These are phyloP conservation scores for Taiozyma onychis DNA, from an alignment of 1,139 yeast genomes.

Conservation along the genomic window DNA sequence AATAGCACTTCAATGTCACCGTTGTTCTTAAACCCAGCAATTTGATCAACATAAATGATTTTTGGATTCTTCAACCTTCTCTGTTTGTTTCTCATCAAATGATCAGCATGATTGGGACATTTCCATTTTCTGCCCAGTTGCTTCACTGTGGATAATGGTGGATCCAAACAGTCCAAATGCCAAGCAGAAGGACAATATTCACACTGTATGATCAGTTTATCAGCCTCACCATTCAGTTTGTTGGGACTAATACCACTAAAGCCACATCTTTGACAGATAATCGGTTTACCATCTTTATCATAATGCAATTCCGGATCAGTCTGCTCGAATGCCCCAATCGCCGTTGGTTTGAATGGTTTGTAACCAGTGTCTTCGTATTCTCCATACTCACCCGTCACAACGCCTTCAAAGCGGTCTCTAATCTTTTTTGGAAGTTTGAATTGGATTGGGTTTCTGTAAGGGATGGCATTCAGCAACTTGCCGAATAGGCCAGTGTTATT, in stretches of 20 bases:
- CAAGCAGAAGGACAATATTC: slow-evolving; percentile 84
- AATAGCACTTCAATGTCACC: slow-evolving; percentile 59
- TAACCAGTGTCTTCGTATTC: slow-evolving; percentile 60
- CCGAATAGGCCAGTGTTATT: slow-evolving; percentile 44
- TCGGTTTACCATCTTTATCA: slow-evolving; percentile 51
- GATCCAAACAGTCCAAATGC: slow-evolving; percentile 86
- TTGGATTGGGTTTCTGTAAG: slow-evolving; percentile 62
- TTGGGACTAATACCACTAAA: slow-evolving; percentile 49
- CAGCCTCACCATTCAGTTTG: slow-evolving; percentile 26
- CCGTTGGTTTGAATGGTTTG: slow-evolving; percentile 44
- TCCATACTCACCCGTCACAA: slow-evolving; percentile 60
- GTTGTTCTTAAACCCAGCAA: slow-evolving; percentile 58
- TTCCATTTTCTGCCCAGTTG: slow-evolving; percentile 83
- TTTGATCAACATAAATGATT: slow-evolving; percentile 48
- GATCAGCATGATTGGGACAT: slow-evolving; percentile 84
- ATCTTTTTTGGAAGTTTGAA: slow-evolving; percentile 66
- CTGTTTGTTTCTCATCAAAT: slow-evolving; percentile 33
- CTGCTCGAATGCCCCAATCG: slow-evolving; percentile 35
- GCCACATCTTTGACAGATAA: slow-evolving; percentile 47
- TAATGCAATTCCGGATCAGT: slow-evolving; percentile 58
- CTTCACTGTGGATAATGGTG: slow-evolving; percentile 73
- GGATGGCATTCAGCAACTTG: slow-evolving; percentile 52
- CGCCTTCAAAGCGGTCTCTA: slow-evolving; percentile 71
- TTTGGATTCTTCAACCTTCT: slow-evolving; percentile 48
- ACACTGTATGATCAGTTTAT: slow-evolving; percentile 59